A percentile compares a stretch with the other conserved stretches of the same genome.
Conservation (phyloP, 805 yeast species). For the Metschnikowia koreensis region DNA sequence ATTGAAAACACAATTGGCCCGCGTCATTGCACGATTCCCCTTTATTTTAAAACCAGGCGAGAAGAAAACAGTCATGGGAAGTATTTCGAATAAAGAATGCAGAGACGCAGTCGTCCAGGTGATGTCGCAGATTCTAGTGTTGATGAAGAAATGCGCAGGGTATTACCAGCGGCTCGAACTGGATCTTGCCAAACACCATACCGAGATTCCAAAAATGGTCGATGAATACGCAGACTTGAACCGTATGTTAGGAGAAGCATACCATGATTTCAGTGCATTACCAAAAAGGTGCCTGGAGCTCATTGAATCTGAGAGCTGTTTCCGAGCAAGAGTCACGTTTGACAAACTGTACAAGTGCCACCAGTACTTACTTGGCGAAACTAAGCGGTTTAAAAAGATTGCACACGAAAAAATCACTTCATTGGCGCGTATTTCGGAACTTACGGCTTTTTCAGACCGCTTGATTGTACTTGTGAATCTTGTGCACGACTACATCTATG, state of each 20-base stretch:
- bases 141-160: conserved; percentile 12
- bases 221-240: conserved; percentile 8
- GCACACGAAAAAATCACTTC: conserved; percentile 4
- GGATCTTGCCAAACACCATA: conserved; percentile 1
- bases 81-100: conserved; percentile 4
- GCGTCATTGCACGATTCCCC: conserved; percentile 6
- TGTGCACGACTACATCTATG: conserved; percentile 11
- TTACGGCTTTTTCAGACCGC: conserved; percentile 10
- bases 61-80: conserved; percentile 1
- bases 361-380: conserved; percentile 10
- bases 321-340: conserved; percentile 13
- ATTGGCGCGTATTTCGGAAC: conserved; percentile 8
- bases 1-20: conserved; percentile 8
- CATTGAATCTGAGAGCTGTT: conserved; percentile 13
- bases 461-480: conserved; percentile 9
- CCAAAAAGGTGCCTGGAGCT: conserved; percentile 11
- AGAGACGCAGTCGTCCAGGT: conserved; percentile 8
- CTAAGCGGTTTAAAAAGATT: conserved; percentile 2
- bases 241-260: conserved; percentile 9
- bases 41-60: conserved; percentile 4
- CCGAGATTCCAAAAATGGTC: conserved; percentile 5
- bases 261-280: conserved; percentile 11
- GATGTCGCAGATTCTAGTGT: conserved; percentile 8
- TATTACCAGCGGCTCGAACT: conserved; percentile 3
- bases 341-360: conserved; percentile 13